phyloP scores from a whole-genome alignment of 805 yeast genomes.

The Starmerella kuoi region DNA sequence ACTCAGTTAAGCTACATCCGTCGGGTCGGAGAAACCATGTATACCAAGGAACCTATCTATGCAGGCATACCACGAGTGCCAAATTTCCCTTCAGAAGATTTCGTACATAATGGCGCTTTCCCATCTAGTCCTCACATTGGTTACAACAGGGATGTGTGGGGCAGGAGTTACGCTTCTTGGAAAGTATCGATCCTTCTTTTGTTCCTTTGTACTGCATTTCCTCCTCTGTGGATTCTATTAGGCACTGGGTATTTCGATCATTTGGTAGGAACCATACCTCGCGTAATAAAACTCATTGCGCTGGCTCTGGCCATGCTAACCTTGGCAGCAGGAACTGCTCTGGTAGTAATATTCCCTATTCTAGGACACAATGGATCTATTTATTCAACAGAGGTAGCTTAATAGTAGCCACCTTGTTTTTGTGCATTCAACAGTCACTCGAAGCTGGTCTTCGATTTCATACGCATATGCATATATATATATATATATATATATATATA shows the following conservation, averaged over 20 bases:
- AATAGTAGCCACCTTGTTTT: no score
- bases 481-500: no score
- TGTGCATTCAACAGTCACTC: no score
- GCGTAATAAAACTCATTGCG: slow-evolving; percentile 25
- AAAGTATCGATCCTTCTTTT: slow-evolving; percentile 21
- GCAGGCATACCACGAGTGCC: slow-evolving; percentile 21
- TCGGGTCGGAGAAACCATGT: slow-evolving; percentile 6
- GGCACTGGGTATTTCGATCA: slow-evolving; percentile 31
- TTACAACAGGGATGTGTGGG: slow-evolving; percentile 20
- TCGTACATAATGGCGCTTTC: not conserved
- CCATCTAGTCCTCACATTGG: no score
- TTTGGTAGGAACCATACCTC: slow-evolving; percentile 27
- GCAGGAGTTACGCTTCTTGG: slow-evolving; percentile 16
- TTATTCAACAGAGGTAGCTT: no score
- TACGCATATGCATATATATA: no score
- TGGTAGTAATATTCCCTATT: slow-evolving; percentile 39
- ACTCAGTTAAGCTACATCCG: slow-evolving; percentile 7
- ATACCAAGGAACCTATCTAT: slow-evolving; percentile 6
- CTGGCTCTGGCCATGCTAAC: slow-evolving; percentile 28
- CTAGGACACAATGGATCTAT: no score
- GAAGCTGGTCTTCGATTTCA: no score
- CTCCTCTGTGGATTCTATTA: slow-evolving; percentile 32
- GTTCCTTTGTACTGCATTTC: slow-evolving; percentile 24
- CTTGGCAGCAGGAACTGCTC: slow-evolving; percentile 34
- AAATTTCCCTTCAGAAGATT: slow-evolving; percentile 5